phyloP scores from a whole-genome alignment of 1,139 yeast genomes.

The Saccharomycopsis hybrid region DNA sequence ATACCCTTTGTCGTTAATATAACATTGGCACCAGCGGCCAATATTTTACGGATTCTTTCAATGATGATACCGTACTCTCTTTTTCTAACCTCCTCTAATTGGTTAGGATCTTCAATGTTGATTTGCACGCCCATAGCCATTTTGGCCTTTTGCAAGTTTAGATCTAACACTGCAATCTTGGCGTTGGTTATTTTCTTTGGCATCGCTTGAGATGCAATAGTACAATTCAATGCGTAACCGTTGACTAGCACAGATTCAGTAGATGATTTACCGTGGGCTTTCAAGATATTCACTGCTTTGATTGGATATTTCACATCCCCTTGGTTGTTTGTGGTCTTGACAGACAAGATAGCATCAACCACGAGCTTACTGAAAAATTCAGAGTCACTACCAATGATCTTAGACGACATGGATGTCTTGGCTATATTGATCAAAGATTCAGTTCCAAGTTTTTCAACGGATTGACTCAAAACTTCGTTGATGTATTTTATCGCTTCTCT shows the following conservation, averaged over 20 bases:
- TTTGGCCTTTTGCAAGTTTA: conserved; percentile 90
- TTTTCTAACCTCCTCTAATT: conserved; percentile 89
- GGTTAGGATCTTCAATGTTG: conserved; percentile 96
- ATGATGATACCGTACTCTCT: conserved; percentile 88
- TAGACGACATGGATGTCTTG: conserved; percentile 94
- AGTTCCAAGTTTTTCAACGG: conserved; percentile 79
- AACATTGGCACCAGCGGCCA: conserved; percentile 93
- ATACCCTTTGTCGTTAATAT: conserved; percentile 96
- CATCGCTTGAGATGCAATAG: conserved; percentile 98
- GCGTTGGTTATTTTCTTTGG: conserved; percentile 64
- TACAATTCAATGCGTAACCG: conserved; percentile 96
- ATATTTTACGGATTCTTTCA: conserved; percentile 82
- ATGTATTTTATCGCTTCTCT: conserved; percentile 89
- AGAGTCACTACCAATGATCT: conserved; percentile 93
- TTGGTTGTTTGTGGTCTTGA: conserved; percentile 79
- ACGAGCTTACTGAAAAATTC: conserved; percentile 87
- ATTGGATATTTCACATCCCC: conserved; percentile 94
- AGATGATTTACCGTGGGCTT: conserved; percentile 95
- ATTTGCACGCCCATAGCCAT: conserved; percentile 99
- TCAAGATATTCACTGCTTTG: conserved; percentile 91
- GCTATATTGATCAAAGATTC: conserved; percentile 82
- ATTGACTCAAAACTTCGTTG: conserved; percentile 73
- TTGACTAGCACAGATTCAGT: conserved; percentile 78
- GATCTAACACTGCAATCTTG: conserved; percentile 88
- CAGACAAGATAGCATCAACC: conserved; percentile 94